Base-by-base conservation (phyloP, 139 green algal species). In the Limnomonas spitsbergensis region DNA sequence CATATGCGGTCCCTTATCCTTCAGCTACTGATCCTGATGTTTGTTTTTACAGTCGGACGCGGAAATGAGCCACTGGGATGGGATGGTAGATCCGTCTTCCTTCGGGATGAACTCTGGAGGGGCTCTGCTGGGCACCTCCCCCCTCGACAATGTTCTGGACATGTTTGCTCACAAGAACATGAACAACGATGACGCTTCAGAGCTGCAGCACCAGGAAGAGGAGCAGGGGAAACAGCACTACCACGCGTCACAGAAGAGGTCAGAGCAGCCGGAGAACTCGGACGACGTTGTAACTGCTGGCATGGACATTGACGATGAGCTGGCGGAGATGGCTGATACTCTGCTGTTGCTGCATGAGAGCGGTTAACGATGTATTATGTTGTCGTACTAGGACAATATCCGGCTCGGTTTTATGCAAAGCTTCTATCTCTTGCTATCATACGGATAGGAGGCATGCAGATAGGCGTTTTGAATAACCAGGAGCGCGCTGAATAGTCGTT, bases 261-360 rank as follows among this genome's bases (percentile, higher is more conserved):
- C 9, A 24, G 56, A 34, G 56, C 56, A 70, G 29, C n/a, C 7
- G 29, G 14, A 70, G 56, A 32, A 20, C 24, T 70, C 56, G 29
- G 14, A 24, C 7, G 9, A 24, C 4, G 56, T 20, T 32, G n/a
- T 4, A 24, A 70, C 9, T 32, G 56, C 24, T 37, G 70, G 26
- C n/a, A 79, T 88, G 81, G 81, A 88, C 54, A 78, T 91, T 0
- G 87, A 91, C 52, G 87, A 87, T 35, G 87, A 91, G 74, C 76
- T 91, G 4, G 84, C 87, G 7, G 87, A 91, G 32, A 87, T 91
- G 78, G 87, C 87, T 0, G 87, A 91, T 40, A 80, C 87, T 3
- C 84, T 91, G 78, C 69, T 91, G 76, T 80, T 91, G 67, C 77
- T 91, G 42, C 87, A 91, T 47, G 87, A 91, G 78, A 83, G 87